Evolutionary conservation across 495 filamentous ascomycete species (phyloP).

Genomic region (Daldinia caldariorum): DNA sequence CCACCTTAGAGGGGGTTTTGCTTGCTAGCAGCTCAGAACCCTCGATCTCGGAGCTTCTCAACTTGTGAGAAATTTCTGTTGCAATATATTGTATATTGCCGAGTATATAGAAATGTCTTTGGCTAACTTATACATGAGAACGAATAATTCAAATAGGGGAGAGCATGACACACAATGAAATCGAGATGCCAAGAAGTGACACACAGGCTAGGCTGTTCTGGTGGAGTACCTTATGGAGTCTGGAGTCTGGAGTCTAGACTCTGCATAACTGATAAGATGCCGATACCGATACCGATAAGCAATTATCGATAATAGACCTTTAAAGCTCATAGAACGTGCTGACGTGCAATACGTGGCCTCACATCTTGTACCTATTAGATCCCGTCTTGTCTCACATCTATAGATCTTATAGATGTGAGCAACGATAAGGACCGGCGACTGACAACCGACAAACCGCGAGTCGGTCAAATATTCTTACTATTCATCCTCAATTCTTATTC

Average conservation of each 20-base stretch:
- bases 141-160: not conserved
- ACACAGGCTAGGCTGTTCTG: slow-evolving; percentile 16
- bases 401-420: slow-evolving; percentile 11
- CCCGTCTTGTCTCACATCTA: no score
- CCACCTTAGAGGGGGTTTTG: no score
- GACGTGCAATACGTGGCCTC: slow-evolving; percentile 47
- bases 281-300: slow-evolving; percentile 47
- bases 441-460: not conserved
- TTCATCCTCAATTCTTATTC: not conserved
- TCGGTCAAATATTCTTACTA: slow-evolving; percentile 6
- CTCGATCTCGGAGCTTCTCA: no score
- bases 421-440: not conserved
- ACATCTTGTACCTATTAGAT: slow-evolving; percentile 6
- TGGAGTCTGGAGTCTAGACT: no score
- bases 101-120: no score
- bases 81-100: no score
- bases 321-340: slow-evolving; percentile 2
- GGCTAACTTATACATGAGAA: no score
- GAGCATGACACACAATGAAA: slow-evolving; percentile 7
- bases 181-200: slow-evolving; percentile 38
- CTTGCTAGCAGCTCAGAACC: no score
- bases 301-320: slow-evolving; percentile 34
- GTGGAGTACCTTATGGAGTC: no score
- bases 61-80: no score
- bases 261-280: slow-evolving; percentile 41